These are phyloP conservation scores for Coniochaeta ligniaria DNA, from an alignment of 2,329 filamentous ascomycete genomes.

Conservation along the genomic window DNA sequence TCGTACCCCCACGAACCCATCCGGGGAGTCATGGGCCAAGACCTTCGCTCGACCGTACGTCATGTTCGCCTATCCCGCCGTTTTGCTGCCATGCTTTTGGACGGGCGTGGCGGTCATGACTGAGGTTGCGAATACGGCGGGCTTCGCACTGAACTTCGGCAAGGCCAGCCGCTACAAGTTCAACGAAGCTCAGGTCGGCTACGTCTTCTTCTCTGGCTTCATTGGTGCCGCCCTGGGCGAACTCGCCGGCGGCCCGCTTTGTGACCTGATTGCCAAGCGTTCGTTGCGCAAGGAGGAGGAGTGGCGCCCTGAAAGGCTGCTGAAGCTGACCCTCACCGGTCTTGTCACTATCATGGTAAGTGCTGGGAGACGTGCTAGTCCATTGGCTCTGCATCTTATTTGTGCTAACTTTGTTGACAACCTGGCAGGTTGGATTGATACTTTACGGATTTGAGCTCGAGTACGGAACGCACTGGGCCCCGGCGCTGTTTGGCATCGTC, in stretches of 20 bases:
- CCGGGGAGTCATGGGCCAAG: conserved; percentile 6
- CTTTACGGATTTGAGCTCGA: conserved; percentile 10
- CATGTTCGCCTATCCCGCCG: conserved; percentile 12
- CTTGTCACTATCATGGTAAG: conserved; percentile 6
- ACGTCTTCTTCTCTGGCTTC: conserved; percentile 8
- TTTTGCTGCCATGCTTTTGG: conserved; percentile 11
- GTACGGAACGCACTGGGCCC: conserved; percentile 3
- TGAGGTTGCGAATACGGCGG: conserved; percentile 12
- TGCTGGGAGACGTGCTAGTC: background rate
- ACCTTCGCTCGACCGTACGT: conserved; percentile 8
- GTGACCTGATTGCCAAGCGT: conserved; percentile 9
- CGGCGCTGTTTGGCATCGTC: conserved; percentile 5
- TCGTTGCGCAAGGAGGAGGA: conserved; percentile 2
- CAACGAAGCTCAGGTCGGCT: conserved; percentile 9
- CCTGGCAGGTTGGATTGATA: background rate
- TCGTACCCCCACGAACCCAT: conserved; percentile 9
- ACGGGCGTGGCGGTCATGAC: conserved; percentile 9
- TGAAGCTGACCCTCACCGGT: conserved; percentile 6
- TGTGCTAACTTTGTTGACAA: too few relatives aligned
- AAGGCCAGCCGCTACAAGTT: conserved; percentile 5
- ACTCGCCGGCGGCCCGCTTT: conserved; percentile 7
- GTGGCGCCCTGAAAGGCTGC: conserved; percentile 8
- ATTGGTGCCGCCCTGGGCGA: conserved; percentile 10
- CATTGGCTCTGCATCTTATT: too few relatives aligned
- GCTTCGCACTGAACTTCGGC: conserved; percentile 12